phyloP scores from a whole-genome alignment of 2,329 filamentous ascomycete species.

The Cladosporium velox region DNA sequence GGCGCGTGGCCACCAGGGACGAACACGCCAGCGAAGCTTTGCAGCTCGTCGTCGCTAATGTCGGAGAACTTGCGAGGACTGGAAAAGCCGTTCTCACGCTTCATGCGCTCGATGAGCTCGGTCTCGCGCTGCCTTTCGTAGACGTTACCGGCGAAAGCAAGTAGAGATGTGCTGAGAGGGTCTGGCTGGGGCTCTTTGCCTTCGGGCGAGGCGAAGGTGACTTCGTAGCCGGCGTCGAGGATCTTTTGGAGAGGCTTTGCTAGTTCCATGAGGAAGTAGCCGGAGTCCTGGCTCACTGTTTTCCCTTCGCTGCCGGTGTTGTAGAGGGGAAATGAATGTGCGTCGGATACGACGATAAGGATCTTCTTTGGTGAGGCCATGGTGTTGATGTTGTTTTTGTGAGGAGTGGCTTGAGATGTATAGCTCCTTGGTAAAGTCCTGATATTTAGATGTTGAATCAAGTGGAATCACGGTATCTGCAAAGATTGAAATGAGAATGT shows the following conservation, averaged over 20 bases:
- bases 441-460: not conserved
- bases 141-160: constrained; percentile 50
- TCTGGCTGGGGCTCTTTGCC: constrained; percentile 47
- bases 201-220: constrained; percentile 49
- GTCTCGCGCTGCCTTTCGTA: constrained; percentile 46
- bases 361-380: constrained; percentile 11
- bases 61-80: constrained; percentile 42
- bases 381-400: not conserved
- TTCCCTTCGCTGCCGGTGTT: constrained; percentile 6
- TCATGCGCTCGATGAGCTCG: constrained; percentile 48
- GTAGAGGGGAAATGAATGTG: constrained; percentile 8
- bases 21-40: constrained; percentile 45
- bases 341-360: constrained; percentile 11
- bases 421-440: not conserved
- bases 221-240: constrained; percentile 43
- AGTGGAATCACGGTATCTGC: not conserved
- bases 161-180: constrained; percentile 45
- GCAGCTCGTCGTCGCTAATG: constrained; percentile 45
- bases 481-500: not conserved
- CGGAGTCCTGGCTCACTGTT: constrained; percentile 8
- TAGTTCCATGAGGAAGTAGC: constrained; percentile 39
- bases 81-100: constrained; percentile 47
- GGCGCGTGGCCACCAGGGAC: constrained; percentile 52
- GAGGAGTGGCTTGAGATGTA: not conserved
- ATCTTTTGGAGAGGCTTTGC: constrained; percentile 42